These are phyloP conservation scores for Andalucia godoyi DNA, from an alignment of 78 protist species.

Conservation along the genomic window DNA sequence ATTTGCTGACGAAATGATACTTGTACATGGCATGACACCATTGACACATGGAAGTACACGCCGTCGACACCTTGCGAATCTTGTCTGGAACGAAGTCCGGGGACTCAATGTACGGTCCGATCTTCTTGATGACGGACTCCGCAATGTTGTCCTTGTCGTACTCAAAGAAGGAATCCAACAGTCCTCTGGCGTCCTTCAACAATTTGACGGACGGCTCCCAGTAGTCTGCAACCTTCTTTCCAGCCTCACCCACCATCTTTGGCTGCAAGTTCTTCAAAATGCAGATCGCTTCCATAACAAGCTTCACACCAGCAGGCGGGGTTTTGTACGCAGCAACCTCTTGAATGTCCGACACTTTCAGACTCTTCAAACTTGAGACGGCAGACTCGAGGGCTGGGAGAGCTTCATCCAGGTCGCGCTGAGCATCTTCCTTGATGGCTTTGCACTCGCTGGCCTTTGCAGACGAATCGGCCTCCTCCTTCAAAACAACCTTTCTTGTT, in stretches of 20 bases:
- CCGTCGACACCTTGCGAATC: constrained; percentile 39
- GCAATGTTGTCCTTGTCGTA: constrained; percentile 62
- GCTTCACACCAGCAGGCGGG: constrained; percentile 67
- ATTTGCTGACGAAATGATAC: constrained; percentile 45
- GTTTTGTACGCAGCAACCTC: constrained; percentile 40
- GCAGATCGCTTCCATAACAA: constrained; percentile 63
- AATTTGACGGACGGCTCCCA: constrained; percentile 46
- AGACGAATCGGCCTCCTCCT: constrained; percentile 45
- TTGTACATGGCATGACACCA: constrained; percentile 73
- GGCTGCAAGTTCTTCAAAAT: constrained; percentile 43
- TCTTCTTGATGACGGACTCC: constrained; percentile 11
- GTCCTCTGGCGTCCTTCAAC: constrained; percentile 24
- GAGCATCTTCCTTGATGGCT: constrained; percentile 39
- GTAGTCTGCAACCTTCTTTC: constrained; percentile 53
- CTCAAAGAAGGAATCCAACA: constrained; percentile 26
- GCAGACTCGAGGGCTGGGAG: constrained; percentile 78
- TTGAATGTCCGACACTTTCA: constrained; percentile 39
- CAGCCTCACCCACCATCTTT: constrained; percentile 3
- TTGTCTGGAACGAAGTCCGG: constrained; percentile 40
- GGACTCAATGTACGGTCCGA: constrained; percentile 48
- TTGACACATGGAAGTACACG: constrained; percentile 67
- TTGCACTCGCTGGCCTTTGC: constrained; percentile 39
- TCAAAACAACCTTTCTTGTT: constrained; percentile 10
- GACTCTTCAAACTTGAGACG: constrained; percentile 14
- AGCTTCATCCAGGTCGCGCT: constrained; percentile 62